Base-by-base conservation (phyloP, 495 filamentous ascomycete genomes). In the Bacidia gigantensis region DNA sequence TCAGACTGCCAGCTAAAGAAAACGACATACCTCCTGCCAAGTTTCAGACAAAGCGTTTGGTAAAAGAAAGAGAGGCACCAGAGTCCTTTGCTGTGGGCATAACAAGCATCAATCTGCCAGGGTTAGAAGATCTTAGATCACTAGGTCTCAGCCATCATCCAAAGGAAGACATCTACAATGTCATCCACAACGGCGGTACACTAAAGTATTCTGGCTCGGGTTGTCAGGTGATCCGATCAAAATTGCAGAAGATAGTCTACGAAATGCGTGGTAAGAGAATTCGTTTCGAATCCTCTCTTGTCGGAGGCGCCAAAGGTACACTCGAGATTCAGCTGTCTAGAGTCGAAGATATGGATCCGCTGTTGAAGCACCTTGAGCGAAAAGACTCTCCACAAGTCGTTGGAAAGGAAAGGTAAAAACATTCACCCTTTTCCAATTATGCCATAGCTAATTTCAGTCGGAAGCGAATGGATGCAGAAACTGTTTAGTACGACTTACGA, bases 291-390 rank as follows among this genome's bases (percentile, higher is more conserved):
- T 58, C 69, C 18, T 64, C 62, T 1, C 65, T 62, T 26, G 52
- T 46, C 17, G 56, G 57, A 9, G 51, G 26, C 11, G 25, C 53
- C 3, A 58, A 56, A 46, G 56, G 58, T 3, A 47, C 45, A 12
- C 26, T 74, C 5, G 69, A 75, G 39, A 58, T 75, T 21, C 66
- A 75, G 43, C 58, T 74, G 40, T 50, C 32, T 5, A 53, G 29
- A 12, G 29, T 47, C 22, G 40, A 56, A 26, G 62, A 59, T 3
- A 62, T 67, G 48, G 20, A 42, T 22, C 25, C 41, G 0, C 50
- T 74, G 3, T 48, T 58, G 21, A 45, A 29, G 14, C 17, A 9
- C 12, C 22, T 2, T 50, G 22, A 49, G 20, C 18, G 26, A 29
- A 1, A 26, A 35, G 35, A 7, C 7, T 38, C 58, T 65, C 11